Conservation (phyloP, 495 filamentous ascomycete species). For the Aspergillus taichungensis region DNA sequence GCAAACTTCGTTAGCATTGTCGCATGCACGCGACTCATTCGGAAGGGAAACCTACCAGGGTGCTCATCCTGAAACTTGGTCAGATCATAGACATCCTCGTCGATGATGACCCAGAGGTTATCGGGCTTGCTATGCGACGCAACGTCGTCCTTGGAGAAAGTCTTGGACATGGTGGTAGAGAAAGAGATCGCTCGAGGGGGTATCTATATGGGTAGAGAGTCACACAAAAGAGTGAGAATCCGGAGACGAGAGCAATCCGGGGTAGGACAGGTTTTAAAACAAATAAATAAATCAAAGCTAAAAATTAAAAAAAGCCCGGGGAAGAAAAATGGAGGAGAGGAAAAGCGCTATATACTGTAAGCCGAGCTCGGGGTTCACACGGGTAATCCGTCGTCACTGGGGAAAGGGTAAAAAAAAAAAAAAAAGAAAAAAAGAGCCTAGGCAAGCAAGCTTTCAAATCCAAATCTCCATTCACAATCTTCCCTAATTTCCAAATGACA, state of each 20-base stretch:
- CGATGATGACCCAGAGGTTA: conserved; percentile 82
- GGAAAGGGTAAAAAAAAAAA: too few relatives aligned
- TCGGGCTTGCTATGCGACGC: conserved; percentile 81
- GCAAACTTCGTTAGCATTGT: conserved; percentile 14
- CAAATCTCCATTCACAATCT: too few relatives aligned
- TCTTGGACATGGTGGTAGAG: conserved; percentile 66
- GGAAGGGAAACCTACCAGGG: conserved; percentile 49
- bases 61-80: conserved; percentile 92
- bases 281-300: not conserved
- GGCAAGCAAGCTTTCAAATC: not conserved
- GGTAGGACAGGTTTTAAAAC: too few relatives aligned
- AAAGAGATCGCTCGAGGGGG: not conserved
- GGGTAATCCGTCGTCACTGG: not conserved
- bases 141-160: conserved; percentile 75
- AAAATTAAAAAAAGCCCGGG: too few relatives aligned
- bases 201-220: not conserved
- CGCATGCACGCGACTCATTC: conserved; percentile 1
- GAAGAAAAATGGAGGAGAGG: too few relatives aligned
- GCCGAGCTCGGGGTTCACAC: not conserved
- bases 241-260: too few relatives aligned
- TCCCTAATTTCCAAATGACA: too few relatives aligned
- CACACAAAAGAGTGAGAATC: too few relatives aligned
- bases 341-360: too few relatives aligned
- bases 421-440: not conserved
- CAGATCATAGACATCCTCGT: conserved; percentile 94